Evolutionary conservation across 2,329 filamentous ascomycete species (phyloP), one percentile per base, ranked within the genome.

Genomic region (Ophiostoma sp.): DNA sequence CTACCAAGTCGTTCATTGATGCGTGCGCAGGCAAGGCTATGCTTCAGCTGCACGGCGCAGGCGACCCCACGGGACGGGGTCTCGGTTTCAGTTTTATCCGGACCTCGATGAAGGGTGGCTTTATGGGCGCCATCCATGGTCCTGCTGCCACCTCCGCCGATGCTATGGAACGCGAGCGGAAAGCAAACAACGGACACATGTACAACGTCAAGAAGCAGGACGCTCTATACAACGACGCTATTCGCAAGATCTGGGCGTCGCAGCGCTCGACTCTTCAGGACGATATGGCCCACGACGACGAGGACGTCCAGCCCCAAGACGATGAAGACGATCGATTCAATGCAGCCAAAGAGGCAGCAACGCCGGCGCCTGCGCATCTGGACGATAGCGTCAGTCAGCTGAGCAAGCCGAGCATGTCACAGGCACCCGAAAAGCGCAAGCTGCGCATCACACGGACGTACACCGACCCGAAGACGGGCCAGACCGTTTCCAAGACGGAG

Each of bases 141-240:
- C 86, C 87, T 2, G 78, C 86, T 52, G 85, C 86, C 7, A 88
- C 86, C 2, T 87, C 86, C 9, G 93, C 92, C 27, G 92, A 97
- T 77, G 93, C 92, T 75, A 91, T 93, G 70, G 90, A 92, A 74
- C 90, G 93, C 71, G 92, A 93, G 76, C 87, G 95, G 72, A 91
- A 93, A 75, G 91, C 91, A 16, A 94, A 95, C 72, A 93, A 93
- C 68, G 95, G 95, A 0, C 95, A 99, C 78, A 93, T 92, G 73
- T 99, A 99, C 81, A 99, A 99, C 72, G 95, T 99, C 70, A 95
- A 94, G 75, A 89, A 91, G 73, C 95, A 99, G 77, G 92, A 98
- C 75, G 89, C 87, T 71, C 90, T 92, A 74, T 99, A 99, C 76
- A 92, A 96, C 73, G 89, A 93, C 67, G 92, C 92, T 36, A 97